These are phyloP conservation scores for Beauveria caledonica DNA, from an alignment of 2,329 filamentous ascomycete species.

Conservation along the genomic window DNA sequence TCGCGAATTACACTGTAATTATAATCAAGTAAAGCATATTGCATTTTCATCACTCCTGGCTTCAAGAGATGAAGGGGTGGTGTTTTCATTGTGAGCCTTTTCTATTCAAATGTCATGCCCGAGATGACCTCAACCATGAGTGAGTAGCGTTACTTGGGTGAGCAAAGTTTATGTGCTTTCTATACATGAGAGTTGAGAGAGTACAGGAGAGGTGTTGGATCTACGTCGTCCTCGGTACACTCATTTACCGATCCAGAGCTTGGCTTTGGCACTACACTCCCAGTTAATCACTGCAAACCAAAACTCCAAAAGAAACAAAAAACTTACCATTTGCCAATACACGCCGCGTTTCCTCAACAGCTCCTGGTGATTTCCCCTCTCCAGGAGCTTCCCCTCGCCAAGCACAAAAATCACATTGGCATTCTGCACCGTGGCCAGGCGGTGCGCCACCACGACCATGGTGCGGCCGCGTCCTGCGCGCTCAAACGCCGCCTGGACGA, in stretches of 20 bases:
- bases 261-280: slow-evolving; percentile 46
- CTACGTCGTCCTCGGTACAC: not conserved
- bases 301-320: not conserved
- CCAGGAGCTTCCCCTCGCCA: slow-evolving; percentile 50
- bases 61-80: not conserved
- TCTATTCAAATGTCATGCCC: not conserved
- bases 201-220: not conserved
- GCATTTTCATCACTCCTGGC: not conserved
- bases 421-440: slow-evolving; percentile 69
- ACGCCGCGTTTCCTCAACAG: slow-evolving; percentile 42
- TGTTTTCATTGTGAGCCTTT: too few species aligned
- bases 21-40: not conserved
- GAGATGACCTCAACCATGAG: too few species aligned
- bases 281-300: slow-evolving; percentile 17
- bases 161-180: not conserved
- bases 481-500: slow-evolving; percentile 62
- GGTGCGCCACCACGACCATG: slow-evolving; percentile 70
- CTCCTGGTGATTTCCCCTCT: slow-evolving; percentile 45
- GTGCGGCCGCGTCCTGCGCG: slow-evolving; percentile 50
- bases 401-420: slow-evolving; percentile 76
- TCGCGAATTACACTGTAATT: too few species aligned
- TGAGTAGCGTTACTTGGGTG: too few species aligned
- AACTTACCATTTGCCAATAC: slow-evolving; percentile 51
- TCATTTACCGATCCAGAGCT: slow-evolving; percentile 41
- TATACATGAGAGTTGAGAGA: not conserved